Percentiles rank a stretch among this genome's conserved stretches.
Evolutionary conservation across 495 filamentous ascomycete genomes (phyloP).

Genomic region (Lindgomyces ingoldianus): DNA sequence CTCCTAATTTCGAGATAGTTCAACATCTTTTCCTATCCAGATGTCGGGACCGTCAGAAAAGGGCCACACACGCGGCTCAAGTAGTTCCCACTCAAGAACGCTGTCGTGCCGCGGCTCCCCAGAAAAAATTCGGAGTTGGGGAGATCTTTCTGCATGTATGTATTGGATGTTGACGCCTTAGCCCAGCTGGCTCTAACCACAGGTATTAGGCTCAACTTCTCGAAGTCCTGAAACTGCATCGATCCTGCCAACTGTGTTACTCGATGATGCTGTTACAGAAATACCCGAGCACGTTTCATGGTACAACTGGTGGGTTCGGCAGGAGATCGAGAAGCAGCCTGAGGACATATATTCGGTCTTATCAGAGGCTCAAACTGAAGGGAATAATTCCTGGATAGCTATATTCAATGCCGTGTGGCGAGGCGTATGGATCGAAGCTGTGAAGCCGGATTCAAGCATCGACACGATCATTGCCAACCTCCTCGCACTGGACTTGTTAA

Average conservation of each 20-base stretch:
- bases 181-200: too few relatives aligned
- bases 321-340: constrained; percentile 24
- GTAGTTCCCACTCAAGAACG: too few relatives aligned
- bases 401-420: constrained; percentile 9
- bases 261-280: neutral
- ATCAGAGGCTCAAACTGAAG: neutral
- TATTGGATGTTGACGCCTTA: neutral
- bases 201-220: neutral
- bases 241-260: constrained; percentile 4
- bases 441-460: constrained; percentile 5
- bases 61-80: neutral
- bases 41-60: neutral
- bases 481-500: constrained; percentile 4
- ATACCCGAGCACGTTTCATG: neutral
- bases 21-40: too few relatives aligned
- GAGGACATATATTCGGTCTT: constrained; percentile 21
- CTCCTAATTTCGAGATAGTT: too few relatives aligned
- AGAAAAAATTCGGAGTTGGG: neutral
- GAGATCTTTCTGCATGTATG: constrained; percentile 4
- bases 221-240: neutral
- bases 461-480: constrained; percentile 9
- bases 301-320: constrained; percentile 33
- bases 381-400: neutral
- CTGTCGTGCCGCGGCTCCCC: too few relatives aligned
- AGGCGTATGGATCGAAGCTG: constrained; percentile 4